Conservation (phyloP, 2,329 filamentous ascomycete genomes). For the Colletotrichum scovillei region DNA sequence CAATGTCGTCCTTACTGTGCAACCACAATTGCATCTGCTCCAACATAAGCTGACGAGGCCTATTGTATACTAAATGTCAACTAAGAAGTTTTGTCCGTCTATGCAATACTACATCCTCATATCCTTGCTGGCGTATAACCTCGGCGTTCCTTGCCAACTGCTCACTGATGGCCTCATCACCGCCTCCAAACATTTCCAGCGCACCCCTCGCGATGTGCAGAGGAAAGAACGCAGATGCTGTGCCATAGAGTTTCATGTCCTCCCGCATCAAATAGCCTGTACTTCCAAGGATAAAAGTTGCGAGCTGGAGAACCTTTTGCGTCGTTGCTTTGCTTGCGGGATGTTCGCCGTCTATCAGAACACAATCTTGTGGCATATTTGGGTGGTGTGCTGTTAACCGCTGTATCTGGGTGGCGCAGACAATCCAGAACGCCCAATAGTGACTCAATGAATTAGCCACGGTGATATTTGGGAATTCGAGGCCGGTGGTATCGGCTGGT, state of each 20-base stretch:
- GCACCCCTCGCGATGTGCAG: slow-evolving; percentile 36
- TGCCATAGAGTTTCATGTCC: slow-evolving; percentile 52
- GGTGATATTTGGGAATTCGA: slow-evolving; percentile 49
- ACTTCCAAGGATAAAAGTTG: slow-evolving; percentile 37
- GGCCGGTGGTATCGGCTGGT: not conserved
- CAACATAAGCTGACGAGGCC: too few relatives aligned
- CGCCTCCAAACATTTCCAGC: not conserved
- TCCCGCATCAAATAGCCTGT: slow-evolving; percentile 51
- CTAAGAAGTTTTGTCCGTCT: too few relatives aligned
- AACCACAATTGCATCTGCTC: too few relatives aligned
- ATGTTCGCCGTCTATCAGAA: slow-evolving; percentile 23
- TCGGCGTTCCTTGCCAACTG: not conserved
- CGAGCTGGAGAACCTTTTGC: not conserved
- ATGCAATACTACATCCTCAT: not conserved
- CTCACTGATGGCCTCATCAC: not conserved
- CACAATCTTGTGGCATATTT: slow-evolving; percentile 41
- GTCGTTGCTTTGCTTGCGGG: not conserved
- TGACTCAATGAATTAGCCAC: slow-evolving; percentile 51
- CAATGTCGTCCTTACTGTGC: too few relatives aligned
- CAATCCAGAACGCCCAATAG: slow-evolving; percentile 50
- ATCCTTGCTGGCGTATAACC: not conserved
- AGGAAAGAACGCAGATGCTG: slow-evolving; percentile 48
- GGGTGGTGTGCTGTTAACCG: slow-evolving; percentile 27
- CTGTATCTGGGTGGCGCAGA: slow-evolving; percentile 46
- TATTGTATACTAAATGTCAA: too few relatives aligned